A percentile compares a stretch with the other conserved stretches of the same genome.
Evolutionary conservation across 2,329 filamentous ascomycete species (phyloP).

Genomic region (Fusarium annulatum): DNA sequence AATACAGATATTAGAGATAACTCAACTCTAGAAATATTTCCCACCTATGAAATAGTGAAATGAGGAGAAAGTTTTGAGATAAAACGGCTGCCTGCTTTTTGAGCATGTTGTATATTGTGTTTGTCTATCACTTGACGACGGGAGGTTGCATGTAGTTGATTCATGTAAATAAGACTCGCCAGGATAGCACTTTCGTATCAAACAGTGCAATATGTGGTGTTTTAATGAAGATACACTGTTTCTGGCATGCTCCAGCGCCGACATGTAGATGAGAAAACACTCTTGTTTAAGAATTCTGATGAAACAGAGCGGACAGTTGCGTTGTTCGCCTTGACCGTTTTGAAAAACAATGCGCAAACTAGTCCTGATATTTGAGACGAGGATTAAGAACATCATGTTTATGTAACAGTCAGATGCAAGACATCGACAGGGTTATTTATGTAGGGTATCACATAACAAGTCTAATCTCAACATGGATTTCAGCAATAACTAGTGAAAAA

Average conservation of each 20-base stretch:
- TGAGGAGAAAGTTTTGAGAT: neutral
- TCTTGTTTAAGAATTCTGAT: too few relatives aligned
- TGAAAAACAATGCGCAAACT: neutral
- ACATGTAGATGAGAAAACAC: neutral
- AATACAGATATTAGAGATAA: neutral
- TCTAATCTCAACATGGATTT: neutral
- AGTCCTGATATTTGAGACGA: neutral
- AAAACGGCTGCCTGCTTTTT: neutral
- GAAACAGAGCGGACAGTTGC: neutral
- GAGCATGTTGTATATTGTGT: neutral
- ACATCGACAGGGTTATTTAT: neutral
- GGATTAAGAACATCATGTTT: neutral
- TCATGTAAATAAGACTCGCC: neutral
- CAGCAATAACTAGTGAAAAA: neutral
- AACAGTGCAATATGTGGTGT: neutral
- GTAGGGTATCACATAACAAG: too few relatives aligned
- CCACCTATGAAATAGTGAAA: neutral
- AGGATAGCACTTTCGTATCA: neutral
- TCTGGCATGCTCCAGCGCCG: fast-evolving
- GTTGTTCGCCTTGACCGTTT: fast-evolving
- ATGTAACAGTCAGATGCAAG: neutral
- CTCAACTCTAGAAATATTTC: neutral
- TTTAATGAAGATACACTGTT: too few relatives aligned
- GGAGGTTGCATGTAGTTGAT: neutral
- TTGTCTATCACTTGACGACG: neutral